These are phyloP conservation scores for Prunus mume DNA, from an alignment of 306 rosid species.

Conservation along the genomic window DNA sequence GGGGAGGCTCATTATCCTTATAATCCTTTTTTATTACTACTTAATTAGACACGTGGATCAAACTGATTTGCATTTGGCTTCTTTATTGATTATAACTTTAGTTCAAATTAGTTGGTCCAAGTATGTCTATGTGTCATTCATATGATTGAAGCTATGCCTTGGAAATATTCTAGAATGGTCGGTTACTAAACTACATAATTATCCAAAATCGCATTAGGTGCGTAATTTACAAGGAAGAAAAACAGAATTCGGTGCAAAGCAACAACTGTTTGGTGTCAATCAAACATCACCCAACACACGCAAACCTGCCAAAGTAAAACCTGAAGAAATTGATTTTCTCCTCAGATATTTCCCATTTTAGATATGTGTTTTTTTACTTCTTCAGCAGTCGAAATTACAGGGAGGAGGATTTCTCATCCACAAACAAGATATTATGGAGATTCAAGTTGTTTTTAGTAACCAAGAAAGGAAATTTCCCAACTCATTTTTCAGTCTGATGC, in stretches of 20 bases:
- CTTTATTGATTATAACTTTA: not conserved
- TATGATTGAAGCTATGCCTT: not conserved
- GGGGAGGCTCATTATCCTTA: too few relatives aligned
- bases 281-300: not conserved
- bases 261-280: not conserved
- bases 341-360: too few relatives aligned
- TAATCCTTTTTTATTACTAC: not conserved
- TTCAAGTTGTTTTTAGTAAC: too few relatives aligned
- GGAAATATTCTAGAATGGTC: not conserved
- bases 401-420: fast-evolving
- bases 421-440: fast-evolving
- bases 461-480: too few relatives aligned
- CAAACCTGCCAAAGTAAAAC: too few relatives aligned
- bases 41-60: not conserved
- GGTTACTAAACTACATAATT: not conserved
- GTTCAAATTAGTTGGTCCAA: not conserved
- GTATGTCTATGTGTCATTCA: not conserved
- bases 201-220: not conserved
- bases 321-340: too few relatives aligned
- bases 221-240: not conserved
- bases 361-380: too few relatives aligned
- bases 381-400: too few relatives aligned
- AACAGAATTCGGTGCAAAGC: not conserved
- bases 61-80: not conserved
- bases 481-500: too few relatives aligned